Percentiles rank a stretch among this genome's conserved stretches.
Evolutionary conservation across 2,329 filamentous ascomycete genomes (phyloP).

Genomic region (Xylaria sp.): DNA sequence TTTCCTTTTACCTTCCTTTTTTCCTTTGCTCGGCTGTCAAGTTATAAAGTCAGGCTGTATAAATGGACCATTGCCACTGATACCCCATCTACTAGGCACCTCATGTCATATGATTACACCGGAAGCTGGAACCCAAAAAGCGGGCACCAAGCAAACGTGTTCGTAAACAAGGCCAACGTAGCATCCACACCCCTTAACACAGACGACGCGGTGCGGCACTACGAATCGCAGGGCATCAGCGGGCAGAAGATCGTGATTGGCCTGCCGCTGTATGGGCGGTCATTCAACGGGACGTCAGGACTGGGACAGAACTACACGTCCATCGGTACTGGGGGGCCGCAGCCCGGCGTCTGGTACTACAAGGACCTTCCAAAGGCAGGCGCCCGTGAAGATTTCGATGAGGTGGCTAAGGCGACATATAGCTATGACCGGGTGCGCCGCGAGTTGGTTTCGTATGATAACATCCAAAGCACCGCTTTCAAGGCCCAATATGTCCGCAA

Average conservation of each 20-base stretch:
- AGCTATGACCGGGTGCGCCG: conserved; percentile 69
- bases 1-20: too few relatives aligned
- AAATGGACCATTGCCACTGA: conserved; percentile 3
- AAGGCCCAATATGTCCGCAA: conserved; percentile 73
- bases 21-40: neutral
- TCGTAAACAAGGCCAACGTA: conserved; percentile 60
- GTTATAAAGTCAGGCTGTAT: neutral
- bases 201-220: conserved; percentile 71
- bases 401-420: conserved; percentile 71
- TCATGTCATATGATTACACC: conserved; percentile 77
- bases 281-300: conserved; percentile 74
- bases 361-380: conserved; percentile 73
- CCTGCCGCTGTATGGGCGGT: conserved; percentile 82
- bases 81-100: conserved; percentile 48
- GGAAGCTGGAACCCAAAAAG: conserved; percentile 72
- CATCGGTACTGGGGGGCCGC: conserved; percentile 66
- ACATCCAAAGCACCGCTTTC: conserved; percentile 62
- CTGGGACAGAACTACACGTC: conserved; percentile 72
- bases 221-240: conserved; percentile 67
- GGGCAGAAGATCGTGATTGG: conserved; percentile 76
- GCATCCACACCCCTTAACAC: conserved; percentile 75
- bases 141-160: conserved; percentile 78
- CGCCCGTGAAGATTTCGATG: conserved; percentile 66
- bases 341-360: conserved; percentile 71
- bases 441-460: conserved; percentile 78